Base-by-base conservation (phyloP, 2,329 filamentous ascomycete genomes). In the Blastomyces silverae region DNA sequence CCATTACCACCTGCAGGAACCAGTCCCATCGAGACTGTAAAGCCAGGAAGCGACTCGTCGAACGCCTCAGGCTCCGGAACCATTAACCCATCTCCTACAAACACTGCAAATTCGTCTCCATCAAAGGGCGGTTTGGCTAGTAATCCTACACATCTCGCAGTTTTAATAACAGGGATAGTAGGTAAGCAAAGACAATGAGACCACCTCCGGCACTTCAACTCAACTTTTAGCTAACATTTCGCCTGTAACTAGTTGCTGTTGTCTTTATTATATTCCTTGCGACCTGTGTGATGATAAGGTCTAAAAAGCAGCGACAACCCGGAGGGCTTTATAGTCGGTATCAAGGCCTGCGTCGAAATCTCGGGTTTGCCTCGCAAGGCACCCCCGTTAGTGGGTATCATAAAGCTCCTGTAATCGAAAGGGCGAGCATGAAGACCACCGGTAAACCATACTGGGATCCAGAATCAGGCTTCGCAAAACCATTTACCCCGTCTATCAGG, bases 391-490 rank as follows among this genome's bases (percentile, higher is more conserved):
- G 17, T 25, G 44, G 25, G n/a, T 8, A 44, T 22, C 7, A 61
- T 22, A 52, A 50, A 39, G 50, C 44, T 7, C 42, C 34, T 17
- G 8, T 39, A 39, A 20, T 48, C 7, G 44, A 50, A 37, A 61
- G 52, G 7, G 28, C 34, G 22, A 20, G 15, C 44, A 61, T 50
- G 8, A 1, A 28, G 20, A 22, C 28, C 10, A 22, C 25, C 17
- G 17, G 8, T 15, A 28, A 34, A 61, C 48, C 42, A n/a, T 37
- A 50, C 59, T 68, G 67, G 67, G 63, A 68, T 25, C 62, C 64
- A 37, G 64, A 65, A 50, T 65, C 66, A 25, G 66, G 64, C 7
- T 68, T 68, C 58, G 63, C 66, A 10, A 67, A 65, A 15, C 66
- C 67, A 25, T 67, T 58, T 46, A 65, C 63, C 20, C 66, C 67